phyloP scores from a whole-genome alignment of 208 protist genomes.

The Leishmania aethiopica region DNA sequence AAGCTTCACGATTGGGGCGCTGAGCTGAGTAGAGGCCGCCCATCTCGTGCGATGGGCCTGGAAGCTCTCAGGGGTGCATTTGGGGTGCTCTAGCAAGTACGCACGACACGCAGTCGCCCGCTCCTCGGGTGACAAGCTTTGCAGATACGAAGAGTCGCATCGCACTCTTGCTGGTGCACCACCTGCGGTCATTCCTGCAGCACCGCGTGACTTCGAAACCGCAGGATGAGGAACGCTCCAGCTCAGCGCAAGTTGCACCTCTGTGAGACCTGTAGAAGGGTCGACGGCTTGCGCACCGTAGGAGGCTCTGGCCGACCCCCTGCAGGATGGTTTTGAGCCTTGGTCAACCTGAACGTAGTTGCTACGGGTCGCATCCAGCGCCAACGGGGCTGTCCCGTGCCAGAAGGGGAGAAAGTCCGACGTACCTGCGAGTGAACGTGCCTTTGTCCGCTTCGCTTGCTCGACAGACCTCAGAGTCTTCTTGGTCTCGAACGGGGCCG shows the following conservation, averaged over 20 bases:
- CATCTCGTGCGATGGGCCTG: conserved; percentile 44
- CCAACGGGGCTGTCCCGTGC: conserved; percentile 48
- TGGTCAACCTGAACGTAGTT: conserved; percentile 49
- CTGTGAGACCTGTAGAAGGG: conserved; percentile 56
- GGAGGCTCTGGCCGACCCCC: background rate
- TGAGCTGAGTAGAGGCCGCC: conserved; percentile 56
- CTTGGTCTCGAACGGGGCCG: conserved; percentile 59
- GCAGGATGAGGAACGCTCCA: conserved; percentile 53
- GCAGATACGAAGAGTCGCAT: conserved; percentile 26
- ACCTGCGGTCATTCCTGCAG: background rate
- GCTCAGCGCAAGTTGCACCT: conserved; percentile 69
- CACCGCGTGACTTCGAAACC: background rate
- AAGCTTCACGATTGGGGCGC: conserved; percentile 32
- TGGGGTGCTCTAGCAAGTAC: conserved; percentile 57
- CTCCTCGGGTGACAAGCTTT: conserved; percentile 42
- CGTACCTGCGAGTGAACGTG: conserved; percentile 42
- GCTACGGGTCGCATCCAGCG: conserved; percentile 51
- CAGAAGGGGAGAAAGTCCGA: conserved; percentile 72
- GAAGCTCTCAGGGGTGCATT: conserved; percentile 48
- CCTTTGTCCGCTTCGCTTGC: conserved; percentile 29
- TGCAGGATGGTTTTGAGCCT: conserved; percentile 30
- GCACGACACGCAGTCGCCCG: conserved; percentile 41
- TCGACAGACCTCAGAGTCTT: conserved; percentile 75
- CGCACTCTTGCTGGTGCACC: background rate
- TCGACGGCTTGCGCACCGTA: conserved; percentile 58